phyloP scores from a whole-genome alignment of 768 basidiomycete genomes.

The Tricholoma saponaceum region DNA sequence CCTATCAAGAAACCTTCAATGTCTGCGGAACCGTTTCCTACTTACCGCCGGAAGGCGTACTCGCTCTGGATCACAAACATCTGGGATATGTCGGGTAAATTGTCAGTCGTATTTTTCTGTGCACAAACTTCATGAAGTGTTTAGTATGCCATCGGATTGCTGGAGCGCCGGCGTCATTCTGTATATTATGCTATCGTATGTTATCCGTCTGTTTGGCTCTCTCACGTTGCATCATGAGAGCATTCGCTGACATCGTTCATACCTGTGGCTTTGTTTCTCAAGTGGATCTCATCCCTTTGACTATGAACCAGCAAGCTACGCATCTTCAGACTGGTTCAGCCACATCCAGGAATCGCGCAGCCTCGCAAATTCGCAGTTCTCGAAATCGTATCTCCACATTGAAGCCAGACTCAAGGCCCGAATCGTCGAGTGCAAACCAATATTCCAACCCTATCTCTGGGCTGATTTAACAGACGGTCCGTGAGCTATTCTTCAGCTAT shows the following conservation, averaged over 20 bases:
- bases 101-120: not conserved
- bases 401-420: constrained; percentile 65
- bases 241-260: not conserved
- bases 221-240: not conserved
- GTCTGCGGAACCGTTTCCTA: constrained; percentile 88
- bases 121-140: not conserved
- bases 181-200: constrained; percentile 82
- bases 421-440: constrained; percentile 59
- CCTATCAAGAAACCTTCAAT: constrained; percentile 79
- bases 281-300: constrained; percentile 82
- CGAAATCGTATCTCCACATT: constrained; percentile 40
- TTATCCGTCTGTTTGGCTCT: constrained; percentile 8
- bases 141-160: constrained; percentile 84
- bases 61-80: constrained; percentile 72
- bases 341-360: constrained; percentile 31
- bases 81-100: constrained; percentile 57
- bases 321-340: constrained; percentile 34
- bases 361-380: constrained; percentile 27
- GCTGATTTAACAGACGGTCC: constrained; percentile 52
- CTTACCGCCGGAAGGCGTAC: constrained; percentile 79
- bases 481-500: constrained; percentile 9
- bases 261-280: constrained; percentile 1
- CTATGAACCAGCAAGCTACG: constrained; percentile 35
- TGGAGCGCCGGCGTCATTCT: constrained; percentile 84
- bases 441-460: constrained; percentile 58